Evolutionary conservation across 192 early-diverging fungal species (phyloP), one percentile per base, ranked within the genome.

Genomic region (Lobulomyces angularis): DNA sequence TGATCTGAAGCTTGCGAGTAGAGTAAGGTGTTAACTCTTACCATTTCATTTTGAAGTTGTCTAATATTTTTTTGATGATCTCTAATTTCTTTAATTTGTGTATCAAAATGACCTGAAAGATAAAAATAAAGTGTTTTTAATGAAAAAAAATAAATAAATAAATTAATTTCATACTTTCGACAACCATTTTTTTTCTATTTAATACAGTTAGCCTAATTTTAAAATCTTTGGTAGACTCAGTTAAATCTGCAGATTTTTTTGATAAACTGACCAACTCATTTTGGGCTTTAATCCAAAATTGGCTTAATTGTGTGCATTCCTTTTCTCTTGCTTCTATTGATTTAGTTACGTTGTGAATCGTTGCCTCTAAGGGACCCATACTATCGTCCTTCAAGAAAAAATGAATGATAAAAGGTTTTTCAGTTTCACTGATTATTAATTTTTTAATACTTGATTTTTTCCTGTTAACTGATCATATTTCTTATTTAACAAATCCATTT

Each of bases 401-500:
- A 32, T 11, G 6, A 17, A 41, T 41, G 2, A 3, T 23, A 1
- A 3, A 23, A 27, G 17, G 3, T 3, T 27, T 17, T 27, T 41
- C 35, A 17, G 20, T 27, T 34, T 23, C 20, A 38, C 1, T 18
- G 12, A 54, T 12, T 27, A 44, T 2, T 17, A 8, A 29, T 7
- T 11, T 11, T 17, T 18, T 9, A 32, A 17, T 31, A 70, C 65
- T 58, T 63, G 55, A 36, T 59, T 72, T 34, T 55, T 45, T 5
- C 38, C 57, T 21, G 48, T 54, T 19, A 75, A 35, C 50, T 59
- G 56, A 28, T 76, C 68, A 32, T 55, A 75, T 45, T 76, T 77
- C 35, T 75, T 75, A 54, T 77, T 77, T 27, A 77, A 50, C 55
- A 54, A 18, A 57, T 77, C 74, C 51, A 77, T 67, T 44, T 77